phyloP scores from a whole-genome alignment of 2,329 filamentous ascomycete species.

The Didymosphaeria variabile region DNA sequence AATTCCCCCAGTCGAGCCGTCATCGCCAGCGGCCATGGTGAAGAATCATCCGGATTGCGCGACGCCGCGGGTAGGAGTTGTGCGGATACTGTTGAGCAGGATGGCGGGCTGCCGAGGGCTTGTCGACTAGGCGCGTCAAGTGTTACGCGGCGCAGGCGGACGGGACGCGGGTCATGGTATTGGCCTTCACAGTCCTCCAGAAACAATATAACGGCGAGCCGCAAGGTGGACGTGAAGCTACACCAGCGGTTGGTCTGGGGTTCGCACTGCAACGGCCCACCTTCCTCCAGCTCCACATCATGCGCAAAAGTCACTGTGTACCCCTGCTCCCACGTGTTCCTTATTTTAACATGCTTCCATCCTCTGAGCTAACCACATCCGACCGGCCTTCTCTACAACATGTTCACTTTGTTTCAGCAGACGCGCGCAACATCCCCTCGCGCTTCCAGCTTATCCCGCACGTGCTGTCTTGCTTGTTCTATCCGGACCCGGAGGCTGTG shows the following conservation, averaged over 20 bases:
- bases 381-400: background rate
- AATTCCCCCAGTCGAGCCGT: constrained; percentile 36
- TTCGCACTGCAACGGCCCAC: background rate
- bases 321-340: constrained; percentile 9
- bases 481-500: background rate
- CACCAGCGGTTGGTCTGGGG: background rate
- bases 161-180: background rate
- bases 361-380: constrained; percentile 2
- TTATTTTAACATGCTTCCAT: background rate
- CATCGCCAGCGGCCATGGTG: constrained; percentile 38
- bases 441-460: background rate
- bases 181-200: background rate
- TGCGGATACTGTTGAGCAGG: background rate
- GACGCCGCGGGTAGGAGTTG: background rate
- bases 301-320: background rate
- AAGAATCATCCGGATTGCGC: constrained; percentile 27
- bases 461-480: constrained; percentile 7
- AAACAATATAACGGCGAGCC: background rate
- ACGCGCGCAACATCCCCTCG: background rate
- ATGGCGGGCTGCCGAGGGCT: constrained; percentile 4
- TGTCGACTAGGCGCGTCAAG: constrained; percentile 12
- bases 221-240: background rate
- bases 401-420: background rate
- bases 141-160: constrained; percentile 25
- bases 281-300: constrained; percentile 7